Conservation (phyloP, 805 yeast species). For the Dipodascus geniculatus region DNA sequence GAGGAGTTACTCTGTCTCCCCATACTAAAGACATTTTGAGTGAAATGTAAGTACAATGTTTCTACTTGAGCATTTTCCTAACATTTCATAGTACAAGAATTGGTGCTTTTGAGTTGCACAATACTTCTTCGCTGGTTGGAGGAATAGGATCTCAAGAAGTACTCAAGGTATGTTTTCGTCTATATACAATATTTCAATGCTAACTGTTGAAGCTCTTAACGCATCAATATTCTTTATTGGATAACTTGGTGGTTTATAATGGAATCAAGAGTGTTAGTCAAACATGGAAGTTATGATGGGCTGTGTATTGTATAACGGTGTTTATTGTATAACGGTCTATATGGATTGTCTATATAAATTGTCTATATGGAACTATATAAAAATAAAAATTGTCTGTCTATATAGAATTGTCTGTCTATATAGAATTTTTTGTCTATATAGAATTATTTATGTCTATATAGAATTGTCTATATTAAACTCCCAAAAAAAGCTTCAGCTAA, state of each 20-base stretch:
- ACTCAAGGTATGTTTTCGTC: conserved; percentile 34
- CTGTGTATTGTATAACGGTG: too few species aligned
- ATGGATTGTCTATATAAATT: too few species aligned
- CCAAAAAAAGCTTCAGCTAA: too few species aligned
- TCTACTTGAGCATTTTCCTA: too few species aligned
- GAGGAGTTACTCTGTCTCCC: conserved; percentile 8
- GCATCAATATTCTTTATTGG: conserved; percentile 68
- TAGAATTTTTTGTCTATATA: too few species aligned
- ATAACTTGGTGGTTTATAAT: conserved; percentile 60
- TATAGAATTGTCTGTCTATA: too few species aligned
- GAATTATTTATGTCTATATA: too few species aligned
- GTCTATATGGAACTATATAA: too few species aligned
- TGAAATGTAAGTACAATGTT: conserved; percentile 27
- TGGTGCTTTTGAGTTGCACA: conserved; percentile 38
- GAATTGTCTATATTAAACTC: too few species aligned
- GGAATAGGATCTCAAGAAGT: conserved; percentile 83
- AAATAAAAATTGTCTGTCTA: too few species aligned
- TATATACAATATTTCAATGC: conserved; percentile 4
- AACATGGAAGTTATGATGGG: not conserved
- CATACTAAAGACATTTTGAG: conserved; percentile 30
- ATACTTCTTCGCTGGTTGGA: conserved; percentile 60
- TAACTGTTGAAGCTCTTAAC: conserved; percentile 37
- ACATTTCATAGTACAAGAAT: conserved; percentile 16
- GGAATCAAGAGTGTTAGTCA: conserved; percentile 45
- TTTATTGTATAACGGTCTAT: too few species aligned